phyloP scores from a whole-genome alignment of 805 yeast species.

The Yarrowia keelungensis region DNA sequence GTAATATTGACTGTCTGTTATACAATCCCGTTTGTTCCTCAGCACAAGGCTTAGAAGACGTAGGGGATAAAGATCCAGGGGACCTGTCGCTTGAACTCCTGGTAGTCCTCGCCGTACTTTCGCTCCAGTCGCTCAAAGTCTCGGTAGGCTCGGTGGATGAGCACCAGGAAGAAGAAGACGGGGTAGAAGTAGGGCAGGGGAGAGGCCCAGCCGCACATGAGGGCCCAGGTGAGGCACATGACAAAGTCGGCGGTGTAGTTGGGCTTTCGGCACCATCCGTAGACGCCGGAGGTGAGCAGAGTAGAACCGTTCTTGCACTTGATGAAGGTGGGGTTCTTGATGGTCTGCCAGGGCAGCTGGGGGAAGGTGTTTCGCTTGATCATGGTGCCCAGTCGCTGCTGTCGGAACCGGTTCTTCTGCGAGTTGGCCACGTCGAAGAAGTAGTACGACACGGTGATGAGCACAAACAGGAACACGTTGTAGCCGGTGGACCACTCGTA shows the following conservation, averaged over 20 bases:
- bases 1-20: slow-evolving; percentile 22
- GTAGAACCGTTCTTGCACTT: slow-evolving; percentile 83
- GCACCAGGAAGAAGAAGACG: slow-evolving; percentile 81
- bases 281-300: slow-evolving; percentile 93
- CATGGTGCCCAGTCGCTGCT: slow-evolving; percentile 75
- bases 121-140: slow-evolving; percentile 82
- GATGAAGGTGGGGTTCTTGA: slow-evolving; percentile 85
- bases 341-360: slow-evolving; percentile 80
- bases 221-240: slow-evolving; percentile 90
- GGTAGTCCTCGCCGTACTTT: slow-evolving; percentile 97
- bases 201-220: slow-evolving; percentile 84
- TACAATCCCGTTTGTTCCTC: slow-evolving; percentile 1
- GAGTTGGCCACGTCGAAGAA: slow-evolving; percentile 95
- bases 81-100: slow-evolving; percentile 79
- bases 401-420: slow-evolving; percentile 91
- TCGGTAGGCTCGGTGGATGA: slow-evolving; percentile 87
- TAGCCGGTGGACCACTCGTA: slow-evolving; percentile 74
- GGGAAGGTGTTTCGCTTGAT: slow-evolving; percentile 88
- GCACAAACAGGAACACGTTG: slow-evolving; percentile 61
- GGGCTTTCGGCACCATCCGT: slow-evolving; percentile 87
- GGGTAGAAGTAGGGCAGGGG: slow-evolving; percentile 98
- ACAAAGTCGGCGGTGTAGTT: slow-evolving; percentile 95
- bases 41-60: slow-evolving; percentile 57
- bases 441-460: slow-evolving; percentile 76
- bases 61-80: slow-evolving; percentile 93